A percentile compares a stretch with the other conserved stretches of the same genome.
Evolutionary conservation across 2,329 filamentous ascomycete species (phyloP).

Genomic region (Paecilomyces fulvus): DNA sequence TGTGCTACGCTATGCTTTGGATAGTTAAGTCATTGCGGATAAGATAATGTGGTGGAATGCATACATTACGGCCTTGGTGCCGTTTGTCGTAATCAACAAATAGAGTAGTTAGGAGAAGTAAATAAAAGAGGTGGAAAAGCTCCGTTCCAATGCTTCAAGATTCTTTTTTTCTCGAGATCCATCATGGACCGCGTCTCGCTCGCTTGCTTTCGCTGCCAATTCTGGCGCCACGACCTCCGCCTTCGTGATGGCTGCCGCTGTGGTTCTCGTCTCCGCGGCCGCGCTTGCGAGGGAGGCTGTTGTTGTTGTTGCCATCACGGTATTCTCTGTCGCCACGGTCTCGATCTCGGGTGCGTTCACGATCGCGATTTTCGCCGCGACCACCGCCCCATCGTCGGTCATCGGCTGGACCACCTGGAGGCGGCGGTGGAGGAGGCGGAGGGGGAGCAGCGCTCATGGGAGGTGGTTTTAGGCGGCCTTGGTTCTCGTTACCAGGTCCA

Average conservation of each 20-base stretch:
- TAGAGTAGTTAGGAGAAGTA: not conserved
- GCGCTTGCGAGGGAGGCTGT: not conserved
- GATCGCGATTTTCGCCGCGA: not conserved
- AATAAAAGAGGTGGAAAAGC: not conserved
- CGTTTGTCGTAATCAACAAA: not conserved
- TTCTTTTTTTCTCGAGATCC: not conserved
- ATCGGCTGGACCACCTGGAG: not conserved
- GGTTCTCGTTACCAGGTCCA: conserved; percentile 17
- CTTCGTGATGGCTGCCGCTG: not conserved
- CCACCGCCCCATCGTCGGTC: not conserved
- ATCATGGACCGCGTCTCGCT: not conserved
- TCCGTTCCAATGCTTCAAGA: too few relatives aligned
- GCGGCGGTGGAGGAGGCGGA: not conserved
- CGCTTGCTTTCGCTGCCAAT: not conserved
- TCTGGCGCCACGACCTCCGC: not conserved
- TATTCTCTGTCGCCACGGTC: not conserved
- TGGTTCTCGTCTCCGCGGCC: not conserved
- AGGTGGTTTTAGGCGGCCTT: conserved; percentile 21
- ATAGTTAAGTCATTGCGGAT: not conserved
- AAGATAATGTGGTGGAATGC: not conserved
- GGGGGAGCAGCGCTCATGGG: not conserved
- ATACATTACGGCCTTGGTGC: not conserved
- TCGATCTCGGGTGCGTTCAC: not conserved
- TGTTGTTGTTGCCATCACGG: not conserved
- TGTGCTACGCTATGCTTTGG: not conserved